Conservation (phyloP, 192 early-diverging fungal genomes). For the Phycomyces nitens region DNA sequence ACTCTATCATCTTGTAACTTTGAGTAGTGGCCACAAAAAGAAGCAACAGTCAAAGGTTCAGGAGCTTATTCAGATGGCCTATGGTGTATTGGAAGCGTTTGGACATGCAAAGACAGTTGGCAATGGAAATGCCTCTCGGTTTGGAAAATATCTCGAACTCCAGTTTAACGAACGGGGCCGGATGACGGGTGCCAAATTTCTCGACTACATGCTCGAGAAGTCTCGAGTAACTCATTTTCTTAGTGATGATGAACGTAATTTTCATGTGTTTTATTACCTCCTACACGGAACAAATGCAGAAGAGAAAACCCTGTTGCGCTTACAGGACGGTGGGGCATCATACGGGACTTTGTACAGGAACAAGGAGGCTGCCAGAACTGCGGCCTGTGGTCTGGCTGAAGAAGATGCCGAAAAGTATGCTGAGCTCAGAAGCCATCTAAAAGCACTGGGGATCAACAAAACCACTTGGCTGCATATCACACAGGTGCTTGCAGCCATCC, state of each 20-base stretch:
- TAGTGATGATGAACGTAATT: slow-evolving; percentile 70
- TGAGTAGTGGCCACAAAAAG: slow-evolving; percentile 63
- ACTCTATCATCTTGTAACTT: slow-evolving; percentile 60
- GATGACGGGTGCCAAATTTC: slow-evolving; percentile 78
- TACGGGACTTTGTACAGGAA: slow-evolving; percentile 37
- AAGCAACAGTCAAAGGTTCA: slow-evolving; percentile 67
- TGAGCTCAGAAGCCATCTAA: slow-evolving; percentile 54
- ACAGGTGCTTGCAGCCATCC: slow-evolving; percentile 77
- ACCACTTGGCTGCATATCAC: slow-evolving; percentile 77
- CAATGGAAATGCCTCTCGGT: slow-evolving; percentile 75
- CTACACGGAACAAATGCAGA: slow-evolving; percentile 73
- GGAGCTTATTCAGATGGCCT: slow-evolving; percentile 60
- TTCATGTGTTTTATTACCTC: slow-evolving; percentile 94
- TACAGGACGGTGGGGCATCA: slow-evolving; percentile 54
- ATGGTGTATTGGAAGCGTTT: slow-evolving; percentile 81
- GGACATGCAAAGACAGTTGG: slow-evolving; percentile 72
- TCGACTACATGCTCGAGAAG: slow-evolving; percentile 87
- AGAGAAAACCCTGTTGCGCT: slow-evolving; percentile 69
- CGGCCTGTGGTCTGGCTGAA: slow-evolving; percentile 22
- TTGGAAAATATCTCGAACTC: slow-evolving; percentile 76
- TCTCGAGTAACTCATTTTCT: slow-evolving; percentile 62
- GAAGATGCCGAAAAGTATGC: slow-evolving; percentile 56
- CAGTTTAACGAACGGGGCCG: slow-evolving; percentile 90
- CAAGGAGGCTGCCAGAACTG: slow-evolving; percentile 22
- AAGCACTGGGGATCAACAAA: slow-evolving; percentile 57